These are phyloP conservation scores for Pythium sukuiense DNA, from an alignment of 352 stramenopile genomes.

Conservation along the genomic window DNA sequence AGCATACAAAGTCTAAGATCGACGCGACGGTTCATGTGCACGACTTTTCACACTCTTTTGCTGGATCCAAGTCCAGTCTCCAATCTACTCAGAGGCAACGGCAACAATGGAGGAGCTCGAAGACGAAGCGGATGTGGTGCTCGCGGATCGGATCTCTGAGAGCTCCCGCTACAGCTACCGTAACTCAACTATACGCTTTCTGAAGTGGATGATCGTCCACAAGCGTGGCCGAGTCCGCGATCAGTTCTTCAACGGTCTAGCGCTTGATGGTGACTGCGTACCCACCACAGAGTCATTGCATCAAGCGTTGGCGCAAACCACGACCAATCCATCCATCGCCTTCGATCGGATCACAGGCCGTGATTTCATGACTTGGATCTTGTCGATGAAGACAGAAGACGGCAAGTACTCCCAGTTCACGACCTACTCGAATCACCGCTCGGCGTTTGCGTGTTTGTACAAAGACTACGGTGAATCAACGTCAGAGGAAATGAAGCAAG, in stretches of 20 bases:
- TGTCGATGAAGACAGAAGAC: constrained; percentile 28
- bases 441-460: constrained; percentile 14
- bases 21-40: too few species aligned
- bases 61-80: too few species aligned
- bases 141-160: not conserved
- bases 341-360: constrained; percentile 17
- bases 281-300: not conserved
- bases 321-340: constrained; percentile 9
- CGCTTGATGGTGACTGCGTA: too few species aligned
- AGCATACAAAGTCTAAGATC: too few species aligned
- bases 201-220: not conserved
- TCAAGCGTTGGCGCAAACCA: not conserved
- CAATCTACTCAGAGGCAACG: too few species aligned
- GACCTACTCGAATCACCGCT: too few species aligned
- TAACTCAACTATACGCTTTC: too few species aligned
- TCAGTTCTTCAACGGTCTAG: too few species aligned
- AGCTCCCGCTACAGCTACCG: not conserved
- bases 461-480: constrained; percentile 5
- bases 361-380: constrained; percentile 19
- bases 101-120: too few species aligned
- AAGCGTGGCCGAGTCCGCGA: not conserved
- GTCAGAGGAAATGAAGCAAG: not conserved
- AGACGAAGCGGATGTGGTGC: not conserved
- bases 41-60: too few species aligned
- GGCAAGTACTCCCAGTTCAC: too few species aligned